A percentile compares a stretch with the other conserved stretches of the same genome.
These are phyloP conservation scores for Penicillium sp. DNA, from an alignment of 2,329 filamentous ascomycete species.

Conservation along the genomic window DNA sequence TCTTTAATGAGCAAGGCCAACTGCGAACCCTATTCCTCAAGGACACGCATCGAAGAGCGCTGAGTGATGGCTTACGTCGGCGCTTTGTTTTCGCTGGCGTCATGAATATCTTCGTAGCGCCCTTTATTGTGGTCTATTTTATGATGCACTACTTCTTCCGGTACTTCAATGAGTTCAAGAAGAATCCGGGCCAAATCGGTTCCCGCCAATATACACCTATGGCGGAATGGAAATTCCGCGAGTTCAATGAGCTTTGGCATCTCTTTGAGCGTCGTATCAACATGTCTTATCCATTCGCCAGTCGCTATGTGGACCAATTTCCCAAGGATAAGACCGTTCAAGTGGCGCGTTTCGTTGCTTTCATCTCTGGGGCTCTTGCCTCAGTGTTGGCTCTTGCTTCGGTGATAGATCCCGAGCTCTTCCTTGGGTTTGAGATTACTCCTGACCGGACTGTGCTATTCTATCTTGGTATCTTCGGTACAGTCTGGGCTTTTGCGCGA, in stretches of 20 bases:
- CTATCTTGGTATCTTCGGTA: conserved; percentile 79
- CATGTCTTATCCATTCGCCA: conserved; percentile 93
- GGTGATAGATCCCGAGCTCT: conserved; percentile 84
- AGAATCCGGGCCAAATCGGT: conserved; percentile 83
- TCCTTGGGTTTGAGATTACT: conserved; percentile 88
- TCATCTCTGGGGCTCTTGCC: conserved; percentile 80
- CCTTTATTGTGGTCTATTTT: conserved; percentile 82
- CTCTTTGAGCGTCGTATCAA: conserved; percentile 85
- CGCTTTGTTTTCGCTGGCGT: conserved; percentile 80
- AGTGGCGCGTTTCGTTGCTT: conserved; percentile 77
- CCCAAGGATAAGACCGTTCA: conserved; percentile 93
- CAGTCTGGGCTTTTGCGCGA: conserved; percentile 77
- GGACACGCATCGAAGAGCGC: conserved; percentile 71
- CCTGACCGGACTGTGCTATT: conserved; percentile 85
- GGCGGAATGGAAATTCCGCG: conserved; percentile 96
- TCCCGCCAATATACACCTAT: conserved; percentile 87
- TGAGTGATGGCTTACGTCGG: conserved; percentile 74
- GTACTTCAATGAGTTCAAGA: conserved; percentile 97
- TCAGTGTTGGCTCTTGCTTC: conserved; percentile 82
- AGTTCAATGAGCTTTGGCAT: conserved; percentile 95
- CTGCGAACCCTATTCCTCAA: conserved; percentile 83
- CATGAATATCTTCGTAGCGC: conserved; percentile 81
- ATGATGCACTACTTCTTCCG: conserved; percentile 88
- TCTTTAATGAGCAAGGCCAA: conserved; percentile 86
- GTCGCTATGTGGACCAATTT: conserved; percentile 90